phyloP scores from a whole-genome alignment of 1,139 yeast species.

The Hyphopichia burtonii region DNA sequence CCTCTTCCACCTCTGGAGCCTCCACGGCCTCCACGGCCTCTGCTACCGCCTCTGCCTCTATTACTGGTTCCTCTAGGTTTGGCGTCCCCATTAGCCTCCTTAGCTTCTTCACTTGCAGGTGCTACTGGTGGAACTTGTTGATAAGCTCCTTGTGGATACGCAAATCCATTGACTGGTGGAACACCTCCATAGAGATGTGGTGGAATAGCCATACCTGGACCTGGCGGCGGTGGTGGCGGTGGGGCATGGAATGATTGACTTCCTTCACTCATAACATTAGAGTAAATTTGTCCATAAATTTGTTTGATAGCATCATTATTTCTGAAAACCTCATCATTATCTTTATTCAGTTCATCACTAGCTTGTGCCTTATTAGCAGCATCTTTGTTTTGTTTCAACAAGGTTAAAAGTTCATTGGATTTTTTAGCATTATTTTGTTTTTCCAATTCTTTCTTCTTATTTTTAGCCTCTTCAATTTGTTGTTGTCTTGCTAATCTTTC shows the following conservation, averaged over 20 bases:
- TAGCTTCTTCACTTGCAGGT: not conserved
- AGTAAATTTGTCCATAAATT: slow-evolving; percentile 49
- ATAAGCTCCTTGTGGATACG: slow-evolving; percentile 12
- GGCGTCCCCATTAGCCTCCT: slow-evolving; percentile 15
- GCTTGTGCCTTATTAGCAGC: slow-evolving; percentile 12
- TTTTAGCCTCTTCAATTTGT: slow-evolving; percentile 18
- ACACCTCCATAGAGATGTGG: slow-evolving; percentile 5
- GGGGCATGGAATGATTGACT: slow-evolving; percentile 17
- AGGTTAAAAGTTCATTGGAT: slow-evolving; percentile 36
- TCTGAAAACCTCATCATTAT: slow-evolving; percentile 21
- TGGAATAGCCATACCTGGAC: slow-evolving; percentile 1
- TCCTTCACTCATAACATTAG: slow-evolving; percentile 44
- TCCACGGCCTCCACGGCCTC: slow-evolving; percentile 17
- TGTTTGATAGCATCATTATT: slow-evolving; percentile 45
- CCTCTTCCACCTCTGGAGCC: not conserved
- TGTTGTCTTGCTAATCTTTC: slow-evolving; percentile 20
- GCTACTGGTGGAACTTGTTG: not conserved
- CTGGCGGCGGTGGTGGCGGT: slow-evolving; percentile 12
- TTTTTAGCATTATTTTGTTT: slow-evolving; percentile 7
- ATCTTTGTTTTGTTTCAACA: slow-evolving; percentile 25
- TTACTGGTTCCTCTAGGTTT: slow-evolving; percentile 21
- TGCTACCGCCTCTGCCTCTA: slow-evolving; percentile 26
- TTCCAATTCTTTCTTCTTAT: slow-evolving; percentile 16
- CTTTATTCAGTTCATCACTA: slow-evolving; percentile 15
- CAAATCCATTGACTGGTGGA: slow-evolving; percentile 7